A percentile compares a stretch with the other conserved stretches of the same genome.
Evolutionary conservation across 345 rosid genomes (phyloP).

Genomic region (Noccaea bulbosa): DNA sequence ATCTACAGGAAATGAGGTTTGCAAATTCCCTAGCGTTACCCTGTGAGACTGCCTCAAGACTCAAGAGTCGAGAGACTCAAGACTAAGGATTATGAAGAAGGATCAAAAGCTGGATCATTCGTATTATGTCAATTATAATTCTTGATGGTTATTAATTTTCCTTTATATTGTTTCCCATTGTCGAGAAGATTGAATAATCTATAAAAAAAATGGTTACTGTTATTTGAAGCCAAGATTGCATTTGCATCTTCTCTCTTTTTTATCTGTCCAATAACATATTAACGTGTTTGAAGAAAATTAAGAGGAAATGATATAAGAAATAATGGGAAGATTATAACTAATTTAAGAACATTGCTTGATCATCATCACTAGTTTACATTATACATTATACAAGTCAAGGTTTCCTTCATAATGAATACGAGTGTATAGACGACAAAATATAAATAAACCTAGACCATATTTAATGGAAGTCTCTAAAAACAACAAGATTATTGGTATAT

Average conservation of each 20-base stretch:
- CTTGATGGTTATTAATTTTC: slow-evolving; percentile 14
- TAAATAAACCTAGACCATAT: too few species aligned
- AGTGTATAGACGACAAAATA: too few species aligned
- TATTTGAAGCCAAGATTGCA: not conserved
- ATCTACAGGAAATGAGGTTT: slow-evolving; percentile 36
- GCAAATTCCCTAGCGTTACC: slow-evolving; percentile 44
- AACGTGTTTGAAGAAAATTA: not conserved
- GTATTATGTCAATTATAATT: slow-evolving; percentile 19
- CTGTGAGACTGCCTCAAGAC: slow-evolving; percentile 23
- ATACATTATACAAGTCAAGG: too few species aligned
- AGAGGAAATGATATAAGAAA: not conserved
- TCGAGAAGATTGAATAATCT: slow-evolving; percentile 20
- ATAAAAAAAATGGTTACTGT: not conserved
- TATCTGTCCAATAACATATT: slow-evolving; percentile 13
- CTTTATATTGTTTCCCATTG: slow-evolving; percentile 15
- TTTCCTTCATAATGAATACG: too few species aligned
- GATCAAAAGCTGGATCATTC: slow-evolving; percentile 24
- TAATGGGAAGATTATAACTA: not conserved
- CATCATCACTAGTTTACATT: too few species aligned
- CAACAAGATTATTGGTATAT: too few species aligned
- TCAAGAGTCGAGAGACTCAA: slow-evolving; percentile 6
- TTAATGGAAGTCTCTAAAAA: too few species aligned
- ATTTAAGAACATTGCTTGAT: too few species aligned
- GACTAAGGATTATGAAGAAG: not conserved
- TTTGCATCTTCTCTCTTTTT: slow-evolving; percentile 6